Evolutionary conservation across 2,329 filamentous ascomycete genomes (phyloP).

Genomic region (Fusarium sp.): DNA sequence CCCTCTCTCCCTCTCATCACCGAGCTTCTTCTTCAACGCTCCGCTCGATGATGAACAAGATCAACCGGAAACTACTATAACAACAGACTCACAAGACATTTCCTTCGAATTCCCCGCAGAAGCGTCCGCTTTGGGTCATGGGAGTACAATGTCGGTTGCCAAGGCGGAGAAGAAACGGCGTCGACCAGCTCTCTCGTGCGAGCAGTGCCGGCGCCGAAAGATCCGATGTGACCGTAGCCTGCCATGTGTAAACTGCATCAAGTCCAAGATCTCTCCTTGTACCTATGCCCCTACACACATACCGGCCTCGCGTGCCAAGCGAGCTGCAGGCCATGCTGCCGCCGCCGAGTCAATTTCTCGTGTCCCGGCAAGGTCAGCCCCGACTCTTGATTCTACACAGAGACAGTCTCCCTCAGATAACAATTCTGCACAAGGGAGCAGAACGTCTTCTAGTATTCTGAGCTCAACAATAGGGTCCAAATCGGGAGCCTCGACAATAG

Average conservation of each 20-base stretch:
- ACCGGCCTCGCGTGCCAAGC: slow-evolving; percentile 45
- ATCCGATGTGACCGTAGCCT: slow-evolving; percentile 68
- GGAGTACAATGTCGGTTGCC: slow-evolving; percentile 15
- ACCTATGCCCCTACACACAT: slow-evolving; percentile 59
- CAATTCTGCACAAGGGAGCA: not conserved
- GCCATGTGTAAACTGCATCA: slow-evolving; percentile 70
- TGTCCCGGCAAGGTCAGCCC: slow-evolving; percentile 38
- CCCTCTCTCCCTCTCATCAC: slow-evolving; percentile 22
- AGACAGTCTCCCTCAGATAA: slow-evolving; percentile 9
- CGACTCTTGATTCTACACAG: slow-evolving; percentile 9
- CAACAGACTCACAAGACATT: slow-evolving; percentile 3
- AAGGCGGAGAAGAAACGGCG: slow-evolving; percentile 52
- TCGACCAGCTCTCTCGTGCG: slow-evolving; percentile 61
- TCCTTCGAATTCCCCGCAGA: slow-evolving; percentile 7
- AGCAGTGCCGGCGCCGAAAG: slow-evolving; percentile 69
- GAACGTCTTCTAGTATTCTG: slow-evolving; percentile 39
- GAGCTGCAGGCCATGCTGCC: slow-evolving; percentile 12
- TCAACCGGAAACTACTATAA: slow-evolving; percentile 5
- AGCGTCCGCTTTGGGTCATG: slow-evolving; percentile 4
- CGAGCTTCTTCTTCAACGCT: slow-evolving; percentile 33
- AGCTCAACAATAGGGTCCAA: slow-evolving; percentile 45
- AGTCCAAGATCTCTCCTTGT: slow-evolving; percentile 65
- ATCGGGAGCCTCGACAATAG: slow-evolving; percentile 44
- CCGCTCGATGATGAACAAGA: slow-evolving; percentile 15
- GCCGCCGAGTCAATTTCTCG: slow-evolving; percentile 19